Evolutionary conservation across 306 rosid genomes (phyloP), one percentile per base, ranked within the genome.

Genomic region (Lathyrus oleraceus): DNA sequence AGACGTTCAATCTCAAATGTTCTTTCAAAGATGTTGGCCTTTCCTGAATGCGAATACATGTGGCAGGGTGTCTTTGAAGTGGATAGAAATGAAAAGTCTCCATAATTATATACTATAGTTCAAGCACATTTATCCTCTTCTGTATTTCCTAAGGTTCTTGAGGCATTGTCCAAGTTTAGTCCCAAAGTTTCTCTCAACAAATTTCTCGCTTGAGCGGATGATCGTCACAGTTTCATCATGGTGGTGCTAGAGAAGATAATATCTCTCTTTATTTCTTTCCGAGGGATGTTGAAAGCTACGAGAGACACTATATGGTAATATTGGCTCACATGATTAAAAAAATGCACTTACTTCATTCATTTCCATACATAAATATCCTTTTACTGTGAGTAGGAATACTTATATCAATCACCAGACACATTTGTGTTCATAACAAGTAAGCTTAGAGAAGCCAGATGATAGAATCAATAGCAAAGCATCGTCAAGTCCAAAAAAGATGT

Each of bases 21-120:
- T 77, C 65, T 79, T 63, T 48, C 65, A 19, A 90, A 85, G 82
- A 80, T 44, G 53, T 65, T 80, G 35, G 82, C 85, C 68, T 82
- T 90, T 75, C 99, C 99, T 5, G 96, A 86, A 85, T 87, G 87
- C 78, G 90, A 94, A 76, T 83, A 73, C 80, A 80, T 77, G 52
- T 94, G 99, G 99, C 89, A 86, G 87, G 99, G 99, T 67, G 67
- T 78, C 81, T 88, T 94, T 88, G 99, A 94, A 80, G 82, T 94
- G 72, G 85, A 81, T 67, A 88, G 84, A 79, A 83, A 78, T 67
- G 96, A 86, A 60, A 82, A 82, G 65, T 66, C 76, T 79, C 80
- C 81, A 25, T 89, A 85, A 19, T 65, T 83, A 6, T 87, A 79
- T 76, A 80, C 76, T 20, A 97, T 96, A 71, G 61, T 91, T 68